Base-by-base conservation (phyloP, 257 asterid genomes). In the Scutellaria galericulata region DNA sequence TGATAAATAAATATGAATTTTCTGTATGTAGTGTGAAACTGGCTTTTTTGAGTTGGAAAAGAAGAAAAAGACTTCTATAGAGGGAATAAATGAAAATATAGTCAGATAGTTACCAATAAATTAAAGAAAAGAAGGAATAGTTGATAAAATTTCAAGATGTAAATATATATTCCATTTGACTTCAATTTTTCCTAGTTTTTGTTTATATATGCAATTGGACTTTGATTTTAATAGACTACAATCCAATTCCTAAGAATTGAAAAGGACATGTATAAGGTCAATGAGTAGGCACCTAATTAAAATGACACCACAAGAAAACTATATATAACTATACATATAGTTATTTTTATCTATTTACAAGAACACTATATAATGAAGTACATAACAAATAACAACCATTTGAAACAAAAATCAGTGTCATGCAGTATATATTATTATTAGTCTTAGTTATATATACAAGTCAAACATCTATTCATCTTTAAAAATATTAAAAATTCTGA, bases 261-360 rank as follows among this genome's bases (percentile, higher is more conserved):
- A 65, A 81, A 55, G n/a, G 82, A 81, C 74, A 57, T 24, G 40
- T 60, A 42, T 52, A 45, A 71, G 52, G 86, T 78, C 83, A 81
- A 78, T 75, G 65, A 71, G 79, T 81, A 70, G 83, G 81, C 79
- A 55, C 80, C 80, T 70, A 70, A 52, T 74, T 37, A 48, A 77
- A 59, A 59, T 18, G 72, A 70, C 71, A 56, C 18, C 24, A 9
- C 24, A 11, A 55, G 24, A 31, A 61, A 62, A 75, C 9, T 42
- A 39, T 39, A 13, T 7, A 12, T 13, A 13, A 2, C 2, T 46
- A 46, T 10, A 4, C n/a, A 46, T 31, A 31, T 31, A 31, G 1
- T 31, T 31, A 31, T 31, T 31, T 18, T 31, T 31, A 0, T 31
- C 3, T 31, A 31, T 31, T 45, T 45, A 45, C 50, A 45, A 7